phyloP scores from a whole-genome alignment of 83 land plant genomes.

The Thuja plicata region DNA sequence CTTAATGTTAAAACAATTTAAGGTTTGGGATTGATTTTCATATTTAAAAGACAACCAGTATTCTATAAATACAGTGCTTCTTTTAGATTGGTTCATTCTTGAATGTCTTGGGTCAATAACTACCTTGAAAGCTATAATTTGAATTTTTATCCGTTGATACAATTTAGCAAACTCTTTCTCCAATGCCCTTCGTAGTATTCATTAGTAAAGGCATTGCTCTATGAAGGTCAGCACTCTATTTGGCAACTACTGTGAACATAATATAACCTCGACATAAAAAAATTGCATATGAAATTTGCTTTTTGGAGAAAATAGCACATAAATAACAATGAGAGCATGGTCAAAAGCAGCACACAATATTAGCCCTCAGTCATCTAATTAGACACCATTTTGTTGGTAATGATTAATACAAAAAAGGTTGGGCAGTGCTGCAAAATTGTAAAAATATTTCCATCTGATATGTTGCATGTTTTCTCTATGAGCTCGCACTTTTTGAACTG shows the following conservation, averaged over 20 bases:
- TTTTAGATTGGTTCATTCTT: background rate
- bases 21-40: background rate
- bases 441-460: background rate
- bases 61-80: background rate
- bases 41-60: background rate
- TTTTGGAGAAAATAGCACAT: background rate
- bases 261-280: background rate
- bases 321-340: background rate
- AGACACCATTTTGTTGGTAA: background rate
- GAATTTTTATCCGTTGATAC: background rate
- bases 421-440: background rate
- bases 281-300: background rate
- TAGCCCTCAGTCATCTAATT: constrained; percentile 4
- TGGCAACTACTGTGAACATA: background rate
- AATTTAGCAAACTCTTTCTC: background rate
- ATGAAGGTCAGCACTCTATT: background rate
- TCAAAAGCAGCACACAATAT: background rate
- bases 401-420: background rate
- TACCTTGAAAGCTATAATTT: background rate
- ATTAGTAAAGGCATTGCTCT: background rate
- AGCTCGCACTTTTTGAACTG: background rate
- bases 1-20: background rate
- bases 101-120: background rate
- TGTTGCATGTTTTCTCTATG: background rate
- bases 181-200: background rate